A percentile compares a stretch with the other conserved stretches of the same genome.
These are phyloP conservation scores for Salisapilia sapeloensis DNA, from an alignment of 352 stramenopile genomes.

Conservation along the genomic window DNA sequence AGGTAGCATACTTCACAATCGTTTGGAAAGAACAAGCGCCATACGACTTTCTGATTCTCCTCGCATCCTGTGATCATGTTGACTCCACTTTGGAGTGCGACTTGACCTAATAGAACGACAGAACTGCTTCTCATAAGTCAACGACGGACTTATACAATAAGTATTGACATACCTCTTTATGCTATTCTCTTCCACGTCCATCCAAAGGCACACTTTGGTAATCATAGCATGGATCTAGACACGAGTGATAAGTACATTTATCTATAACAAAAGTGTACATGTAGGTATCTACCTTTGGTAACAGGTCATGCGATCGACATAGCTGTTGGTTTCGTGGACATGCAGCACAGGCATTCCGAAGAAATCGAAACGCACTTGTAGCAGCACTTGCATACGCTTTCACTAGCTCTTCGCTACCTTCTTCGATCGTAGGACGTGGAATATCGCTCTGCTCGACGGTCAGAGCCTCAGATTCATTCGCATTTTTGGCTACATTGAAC, in stretches of 20 bases:
- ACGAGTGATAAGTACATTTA: slow-evolving; percentile 1
- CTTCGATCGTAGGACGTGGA: slow-evolving; percentile 8
- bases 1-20: slow-evolving; percentile 29
- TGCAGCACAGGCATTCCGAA: slow-evolving; percentile 49
- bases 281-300: slow-evolving; percentile 6
- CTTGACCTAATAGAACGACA: slow-evolving; percentile 33
- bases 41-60: slow-evolving; percentile 26
- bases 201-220: slow-evolving; percentile 24
- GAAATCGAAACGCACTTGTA: slow-evolving; percentile 41
- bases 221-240: slow-evolving; percentile 20
- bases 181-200: slow-evolving; percentile 33
- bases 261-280: slow-evolving; percentile 1
- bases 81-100: slow-evolving; percentile 58
- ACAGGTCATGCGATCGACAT: slow-evolving; percentile 9
- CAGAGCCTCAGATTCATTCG: slow-evolving; percentile 9
- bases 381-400: slow-evolving; percentile 4
- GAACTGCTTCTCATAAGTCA: slow-evolving; percentile 8
- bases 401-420: slow-evolving; percentile 5
- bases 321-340: slow-evolving; percentile 27
- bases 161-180: slow-evolving; percentile 14
- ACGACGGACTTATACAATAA: slow-evolving; percentile 1
- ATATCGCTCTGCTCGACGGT: slow-evolving; percentile 9
- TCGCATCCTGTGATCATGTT: slow-evolving; percentile 33
- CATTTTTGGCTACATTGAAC: slow-evolving; percentile 19
- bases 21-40: slow-evolving; percentile 49